Conservation (phyloP, 164 flowering plant species). For the Macadamia tetraphylla region DNA sequence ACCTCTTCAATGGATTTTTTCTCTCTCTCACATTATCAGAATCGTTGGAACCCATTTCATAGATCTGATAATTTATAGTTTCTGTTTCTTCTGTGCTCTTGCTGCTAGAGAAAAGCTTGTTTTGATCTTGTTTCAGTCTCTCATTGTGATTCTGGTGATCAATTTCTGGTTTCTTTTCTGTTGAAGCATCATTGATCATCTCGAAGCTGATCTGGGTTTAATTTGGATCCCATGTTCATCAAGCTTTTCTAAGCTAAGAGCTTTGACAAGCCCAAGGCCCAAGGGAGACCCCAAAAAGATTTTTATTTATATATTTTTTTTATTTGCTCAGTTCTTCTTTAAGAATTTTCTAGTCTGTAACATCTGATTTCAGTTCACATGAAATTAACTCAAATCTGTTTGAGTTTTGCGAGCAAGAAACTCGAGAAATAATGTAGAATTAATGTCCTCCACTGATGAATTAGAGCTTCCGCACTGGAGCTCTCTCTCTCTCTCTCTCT, state of each 20-base stretch:
- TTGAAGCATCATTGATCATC: conserved; percentile 7
- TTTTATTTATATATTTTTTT: background rate
- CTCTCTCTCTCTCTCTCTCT: background rate
- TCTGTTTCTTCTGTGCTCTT: too few relatives aligned
- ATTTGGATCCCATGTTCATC: conserved; percentile 13
- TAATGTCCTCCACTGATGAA: background rate
- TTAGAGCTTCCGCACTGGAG: conserved; percentile 7
- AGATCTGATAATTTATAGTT: too few relatives aligned
- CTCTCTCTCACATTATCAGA: too few relatives aligned
- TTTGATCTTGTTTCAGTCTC: background rate
- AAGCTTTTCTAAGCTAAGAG: background rate
- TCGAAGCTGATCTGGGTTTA: conserved; percentile 10
- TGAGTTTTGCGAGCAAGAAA: conserved; percentile 4
- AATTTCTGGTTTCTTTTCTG: background rate
- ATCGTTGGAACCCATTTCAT: too few relatives aligned
- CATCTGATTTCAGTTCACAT: conserved; percentile 24
- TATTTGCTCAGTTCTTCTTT: background rate
- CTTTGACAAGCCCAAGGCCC: conserved; percentile 20
- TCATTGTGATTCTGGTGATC: background rate
- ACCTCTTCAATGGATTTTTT: conserved; percentile 38
- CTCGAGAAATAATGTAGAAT: conserved; percentile 1
- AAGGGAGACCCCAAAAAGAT: background rate
- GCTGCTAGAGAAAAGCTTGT: background rate
- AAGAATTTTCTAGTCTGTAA: conserved; percentile 9
- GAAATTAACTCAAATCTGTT: conserved; percentile 10